These are phyloP conservation scores for Grigorovia humatica DNA, from an alignment of 805 yeast genomes.

Conservation along the genomic window DNA sequence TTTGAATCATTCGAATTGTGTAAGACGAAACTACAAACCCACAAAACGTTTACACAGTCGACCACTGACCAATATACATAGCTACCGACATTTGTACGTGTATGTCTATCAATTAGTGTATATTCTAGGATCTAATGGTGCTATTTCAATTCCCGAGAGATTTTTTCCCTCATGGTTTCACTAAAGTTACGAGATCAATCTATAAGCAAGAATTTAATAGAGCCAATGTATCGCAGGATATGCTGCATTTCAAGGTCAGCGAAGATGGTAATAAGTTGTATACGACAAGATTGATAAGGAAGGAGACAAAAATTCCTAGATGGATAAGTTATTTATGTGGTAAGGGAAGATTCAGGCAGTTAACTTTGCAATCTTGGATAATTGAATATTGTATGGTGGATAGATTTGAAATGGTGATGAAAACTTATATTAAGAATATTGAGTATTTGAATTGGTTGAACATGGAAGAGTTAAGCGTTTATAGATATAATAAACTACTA, in stretches of 20 bases:
- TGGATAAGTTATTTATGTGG: conserved; percentile 45
- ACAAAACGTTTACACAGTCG: too few species aligned
- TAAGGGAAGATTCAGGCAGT: conserved; percentile 19
- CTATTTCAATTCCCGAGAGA: conserved; percentile 48
- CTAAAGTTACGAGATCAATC: conserved; percentile 44
- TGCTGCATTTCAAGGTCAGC: conserved; percentile 33
- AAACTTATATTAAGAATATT: conserved; percentile 67
- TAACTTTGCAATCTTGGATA: conserved; percentile 60
- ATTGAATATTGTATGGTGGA: conserved; percentile 70
- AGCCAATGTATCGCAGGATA: conserved; percentile 4
- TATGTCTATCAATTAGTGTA: too few species aligned
- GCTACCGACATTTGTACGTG: too few species aligned
- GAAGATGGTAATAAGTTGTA: conserved; percentile 55
- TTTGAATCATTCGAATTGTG: neutral
- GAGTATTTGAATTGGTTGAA: conserved; percentile 73
- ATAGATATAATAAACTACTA: conserved; percentile 30
- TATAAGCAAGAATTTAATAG: conserved; percentile 1
- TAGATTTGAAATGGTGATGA: conserved; percentile 42
- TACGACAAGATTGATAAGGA: conserved; percentile 64
- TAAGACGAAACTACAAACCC: too few species aligned
- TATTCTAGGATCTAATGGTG: conserved; percentile 38
- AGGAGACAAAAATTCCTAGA: conserved; percentile 69
- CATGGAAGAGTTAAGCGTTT: conserved; percentile 67
- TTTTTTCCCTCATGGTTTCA: conserved; percentile 53
- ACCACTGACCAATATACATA: too few species aligned